Conservation (phyloP, 345 rosid genomes). For the Gossypium thurberi region DNA sequence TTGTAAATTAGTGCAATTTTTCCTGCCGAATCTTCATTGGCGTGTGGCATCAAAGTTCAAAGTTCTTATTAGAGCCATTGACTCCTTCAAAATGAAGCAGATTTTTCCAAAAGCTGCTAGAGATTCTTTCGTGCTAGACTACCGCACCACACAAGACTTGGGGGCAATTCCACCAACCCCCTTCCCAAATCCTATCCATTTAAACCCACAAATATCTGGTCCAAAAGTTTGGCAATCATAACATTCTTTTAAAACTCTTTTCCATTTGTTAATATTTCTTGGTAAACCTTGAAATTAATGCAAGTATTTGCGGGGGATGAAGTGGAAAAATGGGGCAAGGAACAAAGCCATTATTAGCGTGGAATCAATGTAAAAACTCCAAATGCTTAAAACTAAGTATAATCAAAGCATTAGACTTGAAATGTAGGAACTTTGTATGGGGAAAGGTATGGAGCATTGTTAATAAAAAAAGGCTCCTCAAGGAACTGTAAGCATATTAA, state of each 20-base stretch:
- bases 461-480: not conserved
- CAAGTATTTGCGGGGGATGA: not conserved
- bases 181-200: not conserved
- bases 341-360: not conserved
- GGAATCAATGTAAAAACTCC: not conserved
- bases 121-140: slow-evolving; percentile 1
- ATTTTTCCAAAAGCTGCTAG: slow-evolving; percentile 10
- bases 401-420: not conserved
- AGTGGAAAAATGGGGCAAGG: not conserved
- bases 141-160: no score
- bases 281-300: not conserved
- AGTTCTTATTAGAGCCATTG: not conserved
- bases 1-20: slow-evolving; percentile 9
- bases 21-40: slow-evolving; percentile 10
- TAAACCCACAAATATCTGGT: not conserved
- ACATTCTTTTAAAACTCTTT: not conserved
- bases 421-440: not conserved
- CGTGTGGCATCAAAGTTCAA: slow-evolving; percentile 11
- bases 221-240: not conserved
- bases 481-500: not conserved
- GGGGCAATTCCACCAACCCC: slow-evolving; percentile 15
- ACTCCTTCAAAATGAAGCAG: not conserved
- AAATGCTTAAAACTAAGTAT: not conserved
- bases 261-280: not conserved
- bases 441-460: not conserved